phyloP scores from a whole-genome alignment of 2,329 filamentous ascomycete species.

The Sphaerulina populicola region DNA sequence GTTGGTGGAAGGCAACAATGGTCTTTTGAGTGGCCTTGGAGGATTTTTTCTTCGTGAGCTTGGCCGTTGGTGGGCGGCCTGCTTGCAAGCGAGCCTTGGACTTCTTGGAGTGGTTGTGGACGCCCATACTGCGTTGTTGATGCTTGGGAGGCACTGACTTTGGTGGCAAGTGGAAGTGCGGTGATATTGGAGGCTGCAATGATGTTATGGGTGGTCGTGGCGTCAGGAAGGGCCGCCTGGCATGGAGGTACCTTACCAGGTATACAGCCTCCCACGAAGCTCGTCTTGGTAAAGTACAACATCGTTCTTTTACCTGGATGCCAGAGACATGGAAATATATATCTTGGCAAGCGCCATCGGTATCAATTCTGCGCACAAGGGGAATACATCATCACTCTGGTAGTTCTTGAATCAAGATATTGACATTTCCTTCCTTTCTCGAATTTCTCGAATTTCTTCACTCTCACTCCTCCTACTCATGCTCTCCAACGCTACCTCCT shows the following conservation, averaged over 20 bases:
- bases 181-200: neutral
- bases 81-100: neutral
- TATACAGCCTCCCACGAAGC: neutral
- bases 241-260: no score
- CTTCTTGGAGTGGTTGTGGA: neutral
- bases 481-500: no score
- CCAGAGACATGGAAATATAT: neutral
- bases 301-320: neutral
- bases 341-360: neutral
- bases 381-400: no score
- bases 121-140: neutral
- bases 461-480: no score
- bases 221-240: neutral
- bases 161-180: neutral
- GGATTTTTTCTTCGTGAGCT: slow-evolving; percentile 35
- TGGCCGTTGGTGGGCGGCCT: slow-evolving; percentile 6
- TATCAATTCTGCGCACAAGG: no score
- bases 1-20: slow-evolving; percentile 52
- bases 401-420: no score
- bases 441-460: no score
- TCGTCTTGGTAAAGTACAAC: neutral
- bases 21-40: slow-evolving; percentile 51
- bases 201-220: neutral
- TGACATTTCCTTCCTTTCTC: no score
- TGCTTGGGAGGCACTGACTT: neutral